Percentiles rank a stretch among this genome's conserved stretches.
Evolutionary conservation across 2,329 filamentous ascomycete species (phyloP).

Genomic region (Exophiala viscosa): DNA sequence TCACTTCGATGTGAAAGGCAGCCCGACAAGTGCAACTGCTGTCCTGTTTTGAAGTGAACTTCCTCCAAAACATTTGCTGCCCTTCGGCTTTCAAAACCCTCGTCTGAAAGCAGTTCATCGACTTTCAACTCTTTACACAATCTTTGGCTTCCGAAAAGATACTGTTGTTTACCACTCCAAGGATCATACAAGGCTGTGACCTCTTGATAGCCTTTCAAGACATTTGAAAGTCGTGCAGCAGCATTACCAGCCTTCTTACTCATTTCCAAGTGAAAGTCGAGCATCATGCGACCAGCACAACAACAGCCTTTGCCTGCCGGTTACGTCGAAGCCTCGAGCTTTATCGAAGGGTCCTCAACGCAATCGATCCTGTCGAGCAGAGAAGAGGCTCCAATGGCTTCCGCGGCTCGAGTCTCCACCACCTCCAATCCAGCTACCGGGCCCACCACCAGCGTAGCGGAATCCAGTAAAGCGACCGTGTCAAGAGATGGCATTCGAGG

Average conservation of each 20-base stretch:
- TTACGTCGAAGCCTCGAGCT: background rate
- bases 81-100: too few species aligned
- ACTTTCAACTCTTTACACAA: too few species aligned
- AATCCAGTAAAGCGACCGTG: background rate
- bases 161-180: too few species aligned
- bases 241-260: background rate
- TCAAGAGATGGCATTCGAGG: background rate
- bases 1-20: too few species aligned
- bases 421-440: background rate
- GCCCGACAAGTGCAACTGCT: too few species aligned
- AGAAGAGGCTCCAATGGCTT: background rate
- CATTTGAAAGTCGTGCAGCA: background rate
- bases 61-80: too few species aligned
- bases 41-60: too few species aligned
- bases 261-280: background rate
- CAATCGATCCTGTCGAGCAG: background rate
- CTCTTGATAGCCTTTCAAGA: background rate
- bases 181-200: background rate
- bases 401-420: background rate
- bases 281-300: background rate
- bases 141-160: too few species aligned
- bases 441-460: background rate
- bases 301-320: background rate
- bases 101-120: too few species aligned
- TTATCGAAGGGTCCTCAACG: background rate